These are phyloP conservation scores for Auricularia cornea DNA, from an alignment of 768 basidiomycete genomes.

Conservation along the genomic window DNA sequence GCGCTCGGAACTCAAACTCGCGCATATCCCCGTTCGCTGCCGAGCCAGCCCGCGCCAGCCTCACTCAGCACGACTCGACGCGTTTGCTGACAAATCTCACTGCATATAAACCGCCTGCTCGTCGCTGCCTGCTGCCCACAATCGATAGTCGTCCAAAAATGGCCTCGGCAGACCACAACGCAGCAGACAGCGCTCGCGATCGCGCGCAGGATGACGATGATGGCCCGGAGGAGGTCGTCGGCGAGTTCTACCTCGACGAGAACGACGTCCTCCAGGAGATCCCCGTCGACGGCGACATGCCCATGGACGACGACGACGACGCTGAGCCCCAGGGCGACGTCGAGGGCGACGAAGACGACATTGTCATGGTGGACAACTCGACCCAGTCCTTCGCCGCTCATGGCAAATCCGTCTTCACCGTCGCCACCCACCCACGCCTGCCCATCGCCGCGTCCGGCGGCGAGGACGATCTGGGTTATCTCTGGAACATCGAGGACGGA, in stretches of 20 bases:
- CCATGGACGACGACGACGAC: constrained; percentile 51
- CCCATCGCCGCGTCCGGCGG: constrained; percentile 87
- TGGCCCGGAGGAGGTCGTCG: constrained; percentile 39
- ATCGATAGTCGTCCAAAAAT: neutral
- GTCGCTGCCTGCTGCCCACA: neutral
- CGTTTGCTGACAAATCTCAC: neutral
- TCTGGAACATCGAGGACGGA: constrained; percentile 83
- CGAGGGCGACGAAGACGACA: constrained; percentile 18
- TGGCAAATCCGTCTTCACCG: constrained; percentile 68
- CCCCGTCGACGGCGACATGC: constrained; percentile 53
- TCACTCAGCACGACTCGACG: neutral
- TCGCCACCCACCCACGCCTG: constrained; percentile 73
- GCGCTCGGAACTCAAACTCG: neutral
- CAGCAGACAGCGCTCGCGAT: constrained; percentile 10
- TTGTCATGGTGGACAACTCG: constrained; percentile 48
- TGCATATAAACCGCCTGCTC: neutral
- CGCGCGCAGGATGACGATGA: constrained; percentile 30
- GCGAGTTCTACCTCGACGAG: constrained; percentile 49
- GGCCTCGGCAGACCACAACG: constrained; percentile 3
- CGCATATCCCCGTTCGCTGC: neutral
- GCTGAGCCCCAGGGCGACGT: constrained; percentile 25
- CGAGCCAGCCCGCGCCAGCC: neutral
- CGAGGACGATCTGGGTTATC: constrained; percentile 89
- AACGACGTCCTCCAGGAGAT: constrained; percentile 62
- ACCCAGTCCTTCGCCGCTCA: constrained; percentile 65